phyloP scores from a whole-genome alignment of 345 rosid genomes.

The Salix koriyanagi region DNA sequence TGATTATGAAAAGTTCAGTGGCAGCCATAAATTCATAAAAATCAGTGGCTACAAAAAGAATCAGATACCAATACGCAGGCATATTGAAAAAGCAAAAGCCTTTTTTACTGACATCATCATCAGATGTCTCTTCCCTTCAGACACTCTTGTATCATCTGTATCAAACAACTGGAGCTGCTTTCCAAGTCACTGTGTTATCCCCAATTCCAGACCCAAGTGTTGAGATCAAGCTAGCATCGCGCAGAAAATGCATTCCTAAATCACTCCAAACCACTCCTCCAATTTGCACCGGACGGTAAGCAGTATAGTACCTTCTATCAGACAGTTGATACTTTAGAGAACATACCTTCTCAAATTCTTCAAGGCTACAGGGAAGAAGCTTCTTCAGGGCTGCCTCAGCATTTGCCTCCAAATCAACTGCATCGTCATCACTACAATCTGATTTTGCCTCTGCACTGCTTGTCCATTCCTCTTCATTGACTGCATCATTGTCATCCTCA shows the following conservation, averaged over 20 bases:
- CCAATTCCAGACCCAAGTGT: not conserved
- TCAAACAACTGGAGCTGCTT: not conserved
- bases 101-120: not conserved
- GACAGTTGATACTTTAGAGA: not conserved
- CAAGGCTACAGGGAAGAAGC: conserved; percentile 62
- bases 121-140: not conserved
- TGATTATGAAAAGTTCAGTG: not conserved
- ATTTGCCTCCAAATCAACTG: conserved; percentile 55
- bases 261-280: not conserved
- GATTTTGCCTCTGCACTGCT: conserved; percentile 61
- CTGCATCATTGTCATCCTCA: conserved; percentile 74
- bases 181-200: not conserved
- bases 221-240: not conserved
- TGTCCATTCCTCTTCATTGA: conserved; percentile 67
- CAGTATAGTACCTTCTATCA: not conserved
- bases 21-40: not conserved
- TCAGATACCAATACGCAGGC: not conserved
- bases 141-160: not conserved
- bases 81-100: not conserved
- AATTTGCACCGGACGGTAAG: not conserved
- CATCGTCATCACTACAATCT: conserved; percentile 70
- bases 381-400: conserved; percentile 80
- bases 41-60: not conserved
- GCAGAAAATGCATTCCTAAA: not conserved
- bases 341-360: conserved; percentile 73